A percentile compares a stretch with the other conserved stretches of the same genome.
phyloP scores from a whole-genome alignment of 2,329 filamentous ascomycete species.

The Aspergillus tubingensis region DNA sequence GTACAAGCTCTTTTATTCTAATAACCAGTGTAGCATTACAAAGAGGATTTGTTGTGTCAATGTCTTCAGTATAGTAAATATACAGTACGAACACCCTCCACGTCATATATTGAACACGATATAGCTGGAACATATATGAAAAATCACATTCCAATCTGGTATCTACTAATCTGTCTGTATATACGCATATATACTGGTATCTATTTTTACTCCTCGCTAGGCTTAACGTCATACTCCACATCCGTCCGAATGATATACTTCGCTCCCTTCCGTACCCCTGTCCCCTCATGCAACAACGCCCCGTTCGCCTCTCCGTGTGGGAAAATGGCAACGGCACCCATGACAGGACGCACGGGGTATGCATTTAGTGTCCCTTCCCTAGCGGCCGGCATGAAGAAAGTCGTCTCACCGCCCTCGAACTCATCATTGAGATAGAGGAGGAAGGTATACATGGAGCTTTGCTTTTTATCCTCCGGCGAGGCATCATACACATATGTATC shows the following conservation, averaged over 20 bases:
- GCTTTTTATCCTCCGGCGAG: slow-evolving; percentile 60
- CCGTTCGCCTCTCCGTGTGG: slow-evolving; percentile 69
- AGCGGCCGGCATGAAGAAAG: slow-evolving; percentile 67
- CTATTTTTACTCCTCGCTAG: background rate
- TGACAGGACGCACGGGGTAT: slow-evolving; percentile 67
- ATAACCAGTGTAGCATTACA: too few relatives aligned
- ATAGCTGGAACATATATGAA: too few relatives aligned
- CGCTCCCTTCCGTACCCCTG: slow-evolving; percentile 66
- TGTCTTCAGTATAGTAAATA: too few relatives aligned
- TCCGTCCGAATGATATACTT: slow-evolving; percentile 72
- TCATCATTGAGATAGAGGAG: slow-evolving; percentile 71
- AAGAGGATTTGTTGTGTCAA: too few relatives aligned
- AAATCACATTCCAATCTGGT: too few relatives aligned
- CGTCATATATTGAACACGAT: too few relatives aligned
- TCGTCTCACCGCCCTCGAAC: slow-evolving; percentile 71
- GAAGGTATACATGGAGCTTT: slow-evolving; percentile 70
- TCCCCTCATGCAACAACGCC: slow-evolving; percentile 69
- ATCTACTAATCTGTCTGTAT: background rate
- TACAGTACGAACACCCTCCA: too few relatives aligned
- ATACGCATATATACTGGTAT: background rate
- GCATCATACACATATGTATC: slow-evolving; percentile 67
- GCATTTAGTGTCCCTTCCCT: slow-evolving; percentile 68
- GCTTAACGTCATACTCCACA: slow-evolving; percentile 65
- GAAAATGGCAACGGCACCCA: slow-evolving; percentile 69
- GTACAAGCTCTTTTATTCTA: too few relatives aligned